Evolutionary conservation across 345 rosid genomes (phyloP), one percentile per base, ranked within the genome.

Genomic region (Syzygium grande): DNA sequence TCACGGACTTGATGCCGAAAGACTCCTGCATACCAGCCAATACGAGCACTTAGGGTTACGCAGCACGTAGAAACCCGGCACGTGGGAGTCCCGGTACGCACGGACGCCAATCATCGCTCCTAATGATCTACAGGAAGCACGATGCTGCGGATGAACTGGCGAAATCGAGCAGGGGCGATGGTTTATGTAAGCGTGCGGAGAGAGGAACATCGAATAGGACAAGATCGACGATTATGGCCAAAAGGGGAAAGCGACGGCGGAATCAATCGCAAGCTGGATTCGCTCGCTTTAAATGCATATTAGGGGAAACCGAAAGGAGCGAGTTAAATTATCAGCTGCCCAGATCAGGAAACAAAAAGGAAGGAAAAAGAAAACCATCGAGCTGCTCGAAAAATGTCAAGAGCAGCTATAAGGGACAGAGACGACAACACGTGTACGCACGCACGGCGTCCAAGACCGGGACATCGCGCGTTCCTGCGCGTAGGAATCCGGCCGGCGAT

Each of bases 1-100:
- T 98, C 11, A 97, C 95, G 84, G 93, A 92, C 94, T 95, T 98
- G 83, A 94, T 87, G 79, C 89, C 87, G 61, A 96, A 93, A 89
- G 91, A 86, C 88, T 96, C 99, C 99, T 98, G 95, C 90, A 61
- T 85, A 23, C 68, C 7, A 85, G 22, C 34, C 52, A 25, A 68
- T 21, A 4, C 49, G 49, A 27, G 23, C 43, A 52, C 4, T 21
- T 43, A 61, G 34, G 86, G 29, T 84, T 51, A 52, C 27, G 59
- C 23, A 21, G 63, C 53, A 78, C 15, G 43, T 17, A 68, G 29
- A 55, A 51, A 58, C 52, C 6, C 58, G 58, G 23, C 58, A 19
- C 58, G 21, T 19, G 22, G 58, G 58, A 54, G 58, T 19, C 58
- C 58, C 23, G 23, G 23, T 54, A 7, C 8, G 58, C 58, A 54